A percentile compares a stretch with the other conserved stretches of the same genome.
These are phyloP conservation scores for Iris macrosiphon DNA, from an alignment of 106 monocot genomes.

Conservation along the genomic window DNA sequence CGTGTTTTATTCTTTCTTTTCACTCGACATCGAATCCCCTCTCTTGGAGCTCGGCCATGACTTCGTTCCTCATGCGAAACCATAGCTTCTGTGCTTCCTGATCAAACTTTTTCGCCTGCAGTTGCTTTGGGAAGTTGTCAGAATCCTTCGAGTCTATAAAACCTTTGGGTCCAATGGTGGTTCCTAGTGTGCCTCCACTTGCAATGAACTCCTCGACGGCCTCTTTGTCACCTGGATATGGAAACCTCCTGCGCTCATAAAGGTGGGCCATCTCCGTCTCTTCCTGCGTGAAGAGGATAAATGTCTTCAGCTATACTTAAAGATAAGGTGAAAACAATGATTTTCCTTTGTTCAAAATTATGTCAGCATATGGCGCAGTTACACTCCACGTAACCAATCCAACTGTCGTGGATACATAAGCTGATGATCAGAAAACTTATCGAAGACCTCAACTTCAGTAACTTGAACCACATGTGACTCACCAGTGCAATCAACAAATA, in stretches of 20 bases:
- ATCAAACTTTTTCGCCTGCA: constrained; percentile 84
- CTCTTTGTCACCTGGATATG: constrained; percentile 94
- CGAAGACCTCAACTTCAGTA: no score
- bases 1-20: no score
- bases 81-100: constrained; percentile 96
- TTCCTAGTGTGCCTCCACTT: constrained; percentile 78
- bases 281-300: constrained; percentile 44
- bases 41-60: constrained; percentile 86
- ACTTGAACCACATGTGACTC: no score
- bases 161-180: constrained; percentile 84
- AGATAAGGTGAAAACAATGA: neutral
- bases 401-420: no score
- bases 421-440: no score
- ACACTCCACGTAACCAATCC: neutral
- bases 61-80: constrained; percentile 96
- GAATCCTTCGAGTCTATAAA: constrained; percentile 58
- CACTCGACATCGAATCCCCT: constrained; percentile 86
- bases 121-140: constrained; percentile 77
- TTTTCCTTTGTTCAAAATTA: neutral
- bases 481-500: no score
- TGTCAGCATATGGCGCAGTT: neutral
- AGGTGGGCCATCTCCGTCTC: constrained; percentile 96
- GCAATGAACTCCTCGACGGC: constrained; percentile 90
- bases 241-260: constrained; percentile 71
- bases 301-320: neutral